Evolutionary conservation across 2,329 filamentous ascomycete genomes (phyloP).

Genomic region (Myriosclerotinia curreyana): DNA sequence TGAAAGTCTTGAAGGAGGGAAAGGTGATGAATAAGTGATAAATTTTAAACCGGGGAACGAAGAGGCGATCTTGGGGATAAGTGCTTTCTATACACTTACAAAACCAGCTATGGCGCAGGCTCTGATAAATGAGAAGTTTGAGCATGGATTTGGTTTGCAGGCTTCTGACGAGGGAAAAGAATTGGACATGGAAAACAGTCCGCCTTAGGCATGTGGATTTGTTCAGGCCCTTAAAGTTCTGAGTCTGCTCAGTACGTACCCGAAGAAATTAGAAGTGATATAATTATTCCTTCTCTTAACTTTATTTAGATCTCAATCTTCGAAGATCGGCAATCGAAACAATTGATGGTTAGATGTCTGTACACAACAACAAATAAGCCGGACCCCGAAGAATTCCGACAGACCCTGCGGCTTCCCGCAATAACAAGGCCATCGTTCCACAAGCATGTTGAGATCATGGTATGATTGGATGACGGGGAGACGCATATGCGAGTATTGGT

Average conservation of each 20-base stretch:
- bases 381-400: too few relatives aligned
- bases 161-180: neutral
- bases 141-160: neutral
- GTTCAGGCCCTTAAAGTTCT: too few relatives aligned
- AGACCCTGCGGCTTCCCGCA: neutral
- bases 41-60: neutral
- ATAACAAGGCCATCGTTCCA: neutral
- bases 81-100: neutral
- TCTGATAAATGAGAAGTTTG: neutral
- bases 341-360: neutral
- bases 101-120: neutral
- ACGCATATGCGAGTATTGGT: neutral
- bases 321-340: neutral
- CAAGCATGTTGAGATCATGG: neutral
- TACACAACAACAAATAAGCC: too few relatives aligned
- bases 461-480: neutral
- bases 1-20: neutral
- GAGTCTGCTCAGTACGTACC: too few relatives aligned
- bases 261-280: too few relatives aligned
- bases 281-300: too few relatives aligned
- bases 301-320: too few relatives aligned
- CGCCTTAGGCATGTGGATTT: too few relatives aligned
- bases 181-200: neutral
- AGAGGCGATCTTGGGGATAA: neutral
- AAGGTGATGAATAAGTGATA: neutral